Percentiles rank a stretch among this genome's conserved stretches.
These are phyloP conservation scores for Vanilla planifolia DNA, from an alignment of 106 monocot species.

Conservation along the genomic window DNA sequence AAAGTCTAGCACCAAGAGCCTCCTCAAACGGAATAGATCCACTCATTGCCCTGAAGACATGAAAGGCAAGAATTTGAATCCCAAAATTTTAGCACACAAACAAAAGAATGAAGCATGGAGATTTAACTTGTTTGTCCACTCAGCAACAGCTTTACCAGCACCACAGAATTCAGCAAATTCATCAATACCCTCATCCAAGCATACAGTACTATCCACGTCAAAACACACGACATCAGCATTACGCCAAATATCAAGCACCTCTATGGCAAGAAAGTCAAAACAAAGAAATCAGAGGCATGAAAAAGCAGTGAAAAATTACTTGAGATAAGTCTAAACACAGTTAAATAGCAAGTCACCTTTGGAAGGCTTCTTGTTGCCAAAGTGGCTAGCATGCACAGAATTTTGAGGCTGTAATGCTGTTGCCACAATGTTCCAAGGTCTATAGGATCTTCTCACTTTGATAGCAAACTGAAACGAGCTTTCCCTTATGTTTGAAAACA, in stretches of 20 bases:
- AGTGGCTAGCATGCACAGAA: slow-evolving; percentile 8
- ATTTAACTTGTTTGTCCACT: slow-evolving; percentile 83
- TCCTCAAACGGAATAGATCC: slow-evolving; percentile 95
- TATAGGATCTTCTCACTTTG: slow-evolving; percentile 8
- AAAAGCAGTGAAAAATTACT: neutral
- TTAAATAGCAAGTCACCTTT: slow-evolving; percentile 28
- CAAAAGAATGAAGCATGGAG: slow-evolving; percentile 4
- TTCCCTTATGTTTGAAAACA: slow-evolving; percentile 5
- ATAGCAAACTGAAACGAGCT: slow-evolving; percentile 5
- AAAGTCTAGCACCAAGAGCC: slow-evolving; percentile 84
- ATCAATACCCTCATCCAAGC: slow-evolving; percentile 95
- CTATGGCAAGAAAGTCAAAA: slow-evolving; percentile 21
- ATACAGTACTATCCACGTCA: slow-evolving; percentile 98
- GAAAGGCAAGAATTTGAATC: neutral
- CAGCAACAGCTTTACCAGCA: slow-evolving; percentile 90
- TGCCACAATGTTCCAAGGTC: slow-evolving; percentile 18
- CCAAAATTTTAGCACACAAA: neutral
- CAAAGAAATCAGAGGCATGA: slow-evolving; percentile 1
- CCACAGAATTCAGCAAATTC: slow-evolving; percentile 96
- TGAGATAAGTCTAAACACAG: neutral
- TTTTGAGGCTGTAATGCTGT: slow-evolving; percentile 9
- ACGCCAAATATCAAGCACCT: slow-evolving; percentile 72
- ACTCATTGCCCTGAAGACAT: slow-evolving; percentile 73
- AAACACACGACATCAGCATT: slow-evolving; percentile 88
- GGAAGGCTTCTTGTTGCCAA: slow-evolving; percentile 30